Evolutionary conservation across 1,284 basidiomycete genomes (phyloP).

Genomic region (Microbotryum scabiosae): DNA sequence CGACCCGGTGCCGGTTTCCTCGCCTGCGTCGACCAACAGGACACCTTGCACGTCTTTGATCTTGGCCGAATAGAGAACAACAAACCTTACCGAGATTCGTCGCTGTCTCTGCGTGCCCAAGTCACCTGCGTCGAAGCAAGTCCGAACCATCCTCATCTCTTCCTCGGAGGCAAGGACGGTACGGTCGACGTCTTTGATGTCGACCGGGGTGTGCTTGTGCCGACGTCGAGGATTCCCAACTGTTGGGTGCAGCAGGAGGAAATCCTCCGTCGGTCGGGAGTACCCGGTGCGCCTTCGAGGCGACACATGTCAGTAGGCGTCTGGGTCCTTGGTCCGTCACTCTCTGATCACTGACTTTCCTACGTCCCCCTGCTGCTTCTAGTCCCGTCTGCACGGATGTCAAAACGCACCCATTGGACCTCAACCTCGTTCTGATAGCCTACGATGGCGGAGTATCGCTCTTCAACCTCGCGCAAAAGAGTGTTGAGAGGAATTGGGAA

Average conservation of each 20-base stretch:
- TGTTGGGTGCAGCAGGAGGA: slow-evolving; percentile 56
- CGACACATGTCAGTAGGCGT: slow-evolving; percentile 38
- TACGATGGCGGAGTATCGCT: slow-evolving; percentile 72
- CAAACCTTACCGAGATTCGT: slow-evolving; percentile 50
- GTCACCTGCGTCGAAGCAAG: slow-evolving; percentile 55
- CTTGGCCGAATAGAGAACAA: slow-evolving; percentile 45
- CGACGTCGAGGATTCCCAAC: slow-evolving; percentile 40
- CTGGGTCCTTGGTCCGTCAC: not conserved
- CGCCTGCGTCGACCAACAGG: slow-evolving; percentile 51
- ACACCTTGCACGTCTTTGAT: slow-evolving; percentile 62
- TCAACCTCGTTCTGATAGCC: slow-evolving; percentile 69
- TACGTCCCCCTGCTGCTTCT: slow-evolving; percentile 24
- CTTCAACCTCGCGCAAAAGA: slow-evolving; percentile 58
- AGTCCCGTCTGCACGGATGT: slow-evolving; percentile 54
- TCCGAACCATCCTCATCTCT: slow-evolving; percentile 65
- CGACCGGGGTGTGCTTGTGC: slow-evolving; percentile 36
- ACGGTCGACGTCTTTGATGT: slow-evolving; percentile 43
- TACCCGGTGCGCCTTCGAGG: slow-evolving; percentile 46
- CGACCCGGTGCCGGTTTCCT: slow-evolving; percentile 53
- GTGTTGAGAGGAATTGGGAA: slow-evolving; percentile 22
- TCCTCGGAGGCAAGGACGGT: slow-evolving; percentile 45
- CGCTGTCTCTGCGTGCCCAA: slow-evolving; percentile 48
- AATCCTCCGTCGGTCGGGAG: slow-evolving; percentile 52
- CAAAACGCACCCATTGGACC: slow-evolving; percentile 65
- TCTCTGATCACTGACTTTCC: not conserved